Evolutionary conservation across 2,329 filamentous ascomycete species (phyloP).

Genomic region (Calycina herbarum): DNA sequence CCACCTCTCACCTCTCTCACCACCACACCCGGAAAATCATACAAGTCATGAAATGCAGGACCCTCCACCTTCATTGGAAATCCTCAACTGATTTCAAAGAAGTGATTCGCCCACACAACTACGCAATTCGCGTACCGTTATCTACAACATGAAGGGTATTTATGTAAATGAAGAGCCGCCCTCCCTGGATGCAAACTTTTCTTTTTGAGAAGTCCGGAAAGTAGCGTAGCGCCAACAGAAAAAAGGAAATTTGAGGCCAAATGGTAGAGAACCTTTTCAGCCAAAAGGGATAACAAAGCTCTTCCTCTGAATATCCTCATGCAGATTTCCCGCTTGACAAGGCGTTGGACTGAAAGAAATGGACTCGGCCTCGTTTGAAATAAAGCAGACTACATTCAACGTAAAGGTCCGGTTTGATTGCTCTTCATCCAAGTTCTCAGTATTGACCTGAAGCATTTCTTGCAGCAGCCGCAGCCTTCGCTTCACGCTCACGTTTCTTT

Average conservation of each 20-base stretch:
- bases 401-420: background rate
- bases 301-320: background rate
- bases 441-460: background rate
- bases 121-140: background rate
- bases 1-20: background rate
- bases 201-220: background rate
- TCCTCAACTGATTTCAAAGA: background rate
- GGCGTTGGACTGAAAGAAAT: background rate
- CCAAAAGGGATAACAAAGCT: background rate
- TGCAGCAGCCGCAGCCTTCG: background rate
- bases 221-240: background rate
- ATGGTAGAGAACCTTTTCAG: background rate
- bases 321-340: background rate
- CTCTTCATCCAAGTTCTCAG: background rate
- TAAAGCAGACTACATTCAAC: background rate
- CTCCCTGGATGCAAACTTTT: background rate
- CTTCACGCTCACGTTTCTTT: conserved; percentile 1
- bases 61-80: background rate
- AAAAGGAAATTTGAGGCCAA: background rate
- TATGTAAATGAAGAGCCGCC: background rate
- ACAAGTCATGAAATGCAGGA: background rate
- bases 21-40: background rate
- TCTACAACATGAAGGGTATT: background rate
- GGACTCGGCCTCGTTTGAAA: background rate
- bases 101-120: background rate